Evolutionary conservation across 2,329 filamentous ascomycete species (phyloP), one percentile per base, ranked within the genome.

Genomic region (Parastagonospora nodorum): DNA sequence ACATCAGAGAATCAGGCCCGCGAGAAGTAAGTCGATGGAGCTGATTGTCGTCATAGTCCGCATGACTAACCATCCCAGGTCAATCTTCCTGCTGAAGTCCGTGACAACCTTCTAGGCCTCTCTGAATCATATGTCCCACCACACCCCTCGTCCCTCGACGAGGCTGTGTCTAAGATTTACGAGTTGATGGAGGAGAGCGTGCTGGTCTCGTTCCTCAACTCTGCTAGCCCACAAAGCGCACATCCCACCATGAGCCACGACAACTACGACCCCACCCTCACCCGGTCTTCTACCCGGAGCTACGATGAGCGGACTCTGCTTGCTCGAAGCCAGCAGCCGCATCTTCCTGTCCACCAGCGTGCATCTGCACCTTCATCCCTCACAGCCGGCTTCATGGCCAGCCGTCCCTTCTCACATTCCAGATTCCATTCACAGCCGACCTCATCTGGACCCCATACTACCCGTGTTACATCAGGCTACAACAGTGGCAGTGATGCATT

Each of bases 181-280:
- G 94, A 97, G 63, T 80, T 99, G 48, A 97, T 99, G 92, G 95
- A 96, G 65, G 94, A 97, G 71, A 97, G 92, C 3, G 90, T 97
- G 0, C 80, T 97, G 44, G 87, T 96, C 0, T 92, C 93, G 0
- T 99, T 97, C 69, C 81, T 97, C 46, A 93, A 96, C 74, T 83
- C 80, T 55, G 76, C 81, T 41, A 80, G 79, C 51, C 76, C 78
- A 1, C 77, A 80, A 38, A 75, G 77, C 29, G 77, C 82, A n/a
- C 66, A 67, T 45, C 63, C 63, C 2, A 58, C 78, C 39, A 68
- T 71, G 38, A 59, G 74, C 63, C 71, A 76, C 69, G 67, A 80
- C 68, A 61, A 75, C 64, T 61, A 75, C 66, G 52, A 75, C 69
- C 60, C 69, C 55, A 66, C 68, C 61, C 31, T 74, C 16, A 66